Evolutionary conservation across 768 basidiomycete species (phyloP).

Genomic region (Cystobasidium tubakii): DNA sequence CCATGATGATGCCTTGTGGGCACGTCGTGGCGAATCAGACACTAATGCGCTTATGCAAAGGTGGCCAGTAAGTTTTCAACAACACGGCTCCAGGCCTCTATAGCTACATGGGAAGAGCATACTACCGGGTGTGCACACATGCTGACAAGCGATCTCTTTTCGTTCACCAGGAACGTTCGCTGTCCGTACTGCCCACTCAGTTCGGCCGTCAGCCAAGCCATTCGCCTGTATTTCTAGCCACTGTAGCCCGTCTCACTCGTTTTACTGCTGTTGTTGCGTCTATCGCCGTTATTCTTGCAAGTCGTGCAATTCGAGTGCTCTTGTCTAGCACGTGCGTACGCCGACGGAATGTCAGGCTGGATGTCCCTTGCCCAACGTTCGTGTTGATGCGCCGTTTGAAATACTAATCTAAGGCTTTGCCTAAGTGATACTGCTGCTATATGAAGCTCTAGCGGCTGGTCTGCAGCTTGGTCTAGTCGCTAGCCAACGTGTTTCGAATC

Average conservation of each 20-base stretch:
- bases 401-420: too few relatives aligned
- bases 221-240: slow-evolving; percentile 50
- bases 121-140: too few relatives aligned
- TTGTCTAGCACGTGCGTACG: too few relatives aligned
- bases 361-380: too few relatives aligned
- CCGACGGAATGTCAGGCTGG: too few relatives aligned
- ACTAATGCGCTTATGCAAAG: slow-evolving; percentile 78
- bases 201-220: slow-evolving; percentile 47
- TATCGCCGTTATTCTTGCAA: not conserved
- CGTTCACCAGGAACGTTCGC: slow-evolving; percentile 67
- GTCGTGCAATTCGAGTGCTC: too few relatives aligned
- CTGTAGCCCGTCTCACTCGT: slow-evolving; percentile 12
- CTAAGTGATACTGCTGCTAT: too few relatives aligned
- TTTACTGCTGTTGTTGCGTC: not conserved
- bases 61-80: slow-evolving; percentile 63
- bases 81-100: not conserved
- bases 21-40: slow-evolving; percentile 93
- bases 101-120: not conserved
- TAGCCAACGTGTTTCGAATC: too few relatives aligned
- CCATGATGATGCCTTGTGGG: slow-evolving; percentile 95
- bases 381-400: too few relatives aligned
- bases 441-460: too few relatives aligned
- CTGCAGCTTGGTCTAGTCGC: too few relatives aligned
- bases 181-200: slow-evolving; percentile 94
- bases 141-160: not conserved